These are phyloP conservation scores for Pulicaria dysenterica DNA, from an alignment of 129 eudicot genomes.

Conservation along the genomic window DNA sequence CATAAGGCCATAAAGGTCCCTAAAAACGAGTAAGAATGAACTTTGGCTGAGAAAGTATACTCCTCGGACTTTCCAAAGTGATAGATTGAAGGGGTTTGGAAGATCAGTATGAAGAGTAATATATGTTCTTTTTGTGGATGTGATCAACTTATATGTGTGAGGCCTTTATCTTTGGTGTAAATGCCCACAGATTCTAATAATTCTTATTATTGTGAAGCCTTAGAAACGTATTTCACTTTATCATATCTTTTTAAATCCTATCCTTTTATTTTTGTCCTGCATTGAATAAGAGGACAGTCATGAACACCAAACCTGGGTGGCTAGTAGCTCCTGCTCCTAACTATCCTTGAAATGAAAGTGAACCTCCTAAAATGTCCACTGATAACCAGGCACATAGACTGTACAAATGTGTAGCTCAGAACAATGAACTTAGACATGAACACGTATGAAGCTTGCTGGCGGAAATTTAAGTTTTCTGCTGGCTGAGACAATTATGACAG, in stretches of 20 bases:
- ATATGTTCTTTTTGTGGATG: no score
- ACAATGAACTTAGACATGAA: neutral
- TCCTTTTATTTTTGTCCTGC: neutral
- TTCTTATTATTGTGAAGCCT: neutral
- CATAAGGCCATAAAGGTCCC: neutral
- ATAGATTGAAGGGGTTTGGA: no score
- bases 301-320: neutral
- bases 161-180: no score
- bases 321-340: conserved; percentile 2
- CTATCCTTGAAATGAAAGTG: neutral
- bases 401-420: neutral
- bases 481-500: neutral
- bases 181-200: neutral
- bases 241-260: neutral
- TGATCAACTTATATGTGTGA: no score
- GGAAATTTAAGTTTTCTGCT: neutral
- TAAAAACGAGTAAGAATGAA: neutral
- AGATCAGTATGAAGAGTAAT: no score
- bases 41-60: neutral
- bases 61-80: neutral
- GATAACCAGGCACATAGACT: conserved; percentile 1
- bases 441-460: neutral
- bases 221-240: conserved; percentile 9
- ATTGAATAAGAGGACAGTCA: neutral
- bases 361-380: conserved; percentile 15